These are phyloP conservation scores for Pneumocystis oryctolagi DNA, from an alignment of 1,139 yeast species.

Conservation along the genomic window DNA sequence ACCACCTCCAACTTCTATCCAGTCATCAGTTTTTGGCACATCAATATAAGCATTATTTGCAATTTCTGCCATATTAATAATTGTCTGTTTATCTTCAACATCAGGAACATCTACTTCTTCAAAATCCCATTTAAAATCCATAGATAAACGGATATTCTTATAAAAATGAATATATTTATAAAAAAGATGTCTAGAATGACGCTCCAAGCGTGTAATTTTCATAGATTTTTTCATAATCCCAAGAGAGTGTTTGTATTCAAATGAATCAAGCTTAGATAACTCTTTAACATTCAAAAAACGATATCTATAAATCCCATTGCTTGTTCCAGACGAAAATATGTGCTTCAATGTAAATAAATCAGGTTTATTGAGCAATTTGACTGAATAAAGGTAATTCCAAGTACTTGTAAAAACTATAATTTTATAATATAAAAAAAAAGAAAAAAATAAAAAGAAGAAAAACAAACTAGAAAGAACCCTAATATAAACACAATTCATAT, in stretches of 20 bases:
- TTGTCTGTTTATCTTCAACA: constrained; percentile 53
- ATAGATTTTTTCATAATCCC: background rate
- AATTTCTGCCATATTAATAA: constrained; percentile 65
- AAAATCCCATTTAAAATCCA: background rate
- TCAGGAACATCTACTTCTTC: constrained; percentile 40
- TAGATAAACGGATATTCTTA: background rate
- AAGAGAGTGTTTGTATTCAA: background rate
- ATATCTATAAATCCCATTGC: background rate
- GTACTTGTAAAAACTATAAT: background rate
- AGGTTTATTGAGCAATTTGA: background rate
- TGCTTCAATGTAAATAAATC: background rate
- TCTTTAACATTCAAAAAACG: background rate
- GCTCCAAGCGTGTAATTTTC: background rate
- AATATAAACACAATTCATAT: background rate
- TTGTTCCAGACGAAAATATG: background rate
- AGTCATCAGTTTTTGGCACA: constrained; percentile 64
- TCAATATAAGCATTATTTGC: constrained; percentile 85
- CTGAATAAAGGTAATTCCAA: background rate
- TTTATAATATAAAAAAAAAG: background rate
- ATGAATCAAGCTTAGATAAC: background rate
- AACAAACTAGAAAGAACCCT: background rate
- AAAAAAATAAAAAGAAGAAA: background rate
- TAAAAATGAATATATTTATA: background rate
- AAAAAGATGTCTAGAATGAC: background rate
- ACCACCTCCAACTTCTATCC: constrained; percentile 61